Evolutionary conservation across 495 filamentous ascomycete genomes (phyloP), one percentile per base, ranked within the genome.

Genomic region (Venustampulla echinocandica): DNA sequence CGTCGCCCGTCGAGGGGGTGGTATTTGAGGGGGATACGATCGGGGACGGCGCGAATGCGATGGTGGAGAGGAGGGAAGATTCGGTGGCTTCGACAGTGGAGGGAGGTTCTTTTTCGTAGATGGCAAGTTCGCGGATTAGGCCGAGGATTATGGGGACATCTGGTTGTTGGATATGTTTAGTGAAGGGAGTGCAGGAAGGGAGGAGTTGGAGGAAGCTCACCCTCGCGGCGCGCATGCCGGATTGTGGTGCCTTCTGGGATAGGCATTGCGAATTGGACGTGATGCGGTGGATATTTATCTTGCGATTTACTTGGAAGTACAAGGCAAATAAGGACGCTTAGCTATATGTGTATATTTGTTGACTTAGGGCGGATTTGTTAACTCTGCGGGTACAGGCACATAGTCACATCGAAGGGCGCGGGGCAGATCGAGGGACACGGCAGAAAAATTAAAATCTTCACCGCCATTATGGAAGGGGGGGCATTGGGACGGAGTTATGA

Each of bases 81-180:
- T 71, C 68, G 32, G 87, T 97, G 6, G 92, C 90, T 54, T 84
- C 71, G 49, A 95, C 89, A 46, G 76, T 69, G 58, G 82, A 68
- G 14, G 81, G 69, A 5, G 48, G 14, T 69, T 82, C 78, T 18
- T 82, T 68, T 65, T 96, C 88, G 67, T 95, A 95, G 56, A 79
- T 75, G 51, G 92, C 90, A 4, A 97, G 80, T 57, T 92, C 90
- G 45, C 78, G 77, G 66, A 98, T 93, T 54, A 95, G 68, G 49
- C 78, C 62, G 50, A 95, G 78, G 62, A 97, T 95, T 11, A 71
- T 66, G 25, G 80, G 79, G 44, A 95, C 80, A 55, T 97, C 90
- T 95, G 58, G n/a, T 28, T 15, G 19, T 19, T n/a, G 14, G 15
- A 4, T 17, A 18, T 39, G 27, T 30, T 30, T 30, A 13, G 6